Evolutionary conservation across 208 protist species (phyloP).

Genomic region (Tritrichomonas foetus): DNA sequence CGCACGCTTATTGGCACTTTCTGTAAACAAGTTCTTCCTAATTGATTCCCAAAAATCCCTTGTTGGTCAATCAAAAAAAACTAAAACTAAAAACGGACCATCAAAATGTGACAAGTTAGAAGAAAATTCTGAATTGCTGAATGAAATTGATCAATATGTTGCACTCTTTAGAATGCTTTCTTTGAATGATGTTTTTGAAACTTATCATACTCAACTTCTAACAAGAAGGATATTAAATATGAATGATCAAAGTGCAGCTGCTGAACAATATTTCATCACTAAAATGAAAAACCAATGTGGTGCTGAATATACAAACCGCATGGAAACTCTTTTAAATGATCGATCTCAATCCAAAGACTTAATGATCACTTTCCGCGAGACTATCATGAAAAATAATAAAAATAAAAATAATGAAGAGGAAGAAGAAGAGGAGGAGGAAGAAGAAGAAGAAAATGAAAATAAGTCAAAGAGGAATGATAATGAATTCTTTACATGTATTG

Average conservation of each 20-base stretch:
- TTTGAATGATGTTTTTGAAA: slow-evolving; percentile 12
- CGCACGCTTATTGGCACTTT: background rate
- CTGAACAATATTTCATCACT: background rate
- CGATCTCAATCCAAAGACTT: no score
- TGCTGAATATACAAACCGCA: background rate
- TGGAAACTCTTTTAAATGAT: background rate
- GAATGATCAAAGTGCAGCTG: background rate
- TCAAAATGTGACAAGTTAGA: background rate
- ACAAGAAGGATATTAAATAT: background rate
- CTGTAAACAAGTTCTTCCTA: background rate
- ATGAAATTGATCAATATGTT: background rate
- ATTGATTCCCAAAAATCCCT: no score
- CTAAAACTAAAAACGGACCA: background rate
- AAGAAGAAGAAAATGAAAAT: no score
- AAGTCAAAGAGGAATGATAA: no score
- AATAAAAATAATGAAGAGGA: no score
- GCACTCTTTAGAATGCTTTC: background rate
- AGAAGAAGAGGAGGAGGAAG: no score
- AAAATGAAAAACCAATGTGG: background rate
- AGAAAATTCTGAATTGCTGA: no score
- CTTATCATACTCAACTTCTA: background rate
- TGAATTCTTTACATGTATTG: no score
- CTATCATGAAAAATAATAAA: no score
- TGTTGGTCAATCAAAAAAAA: no score
- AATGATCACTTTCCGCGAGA: no score